Evolutionary conservation across 768 basidiomycete species (phyloP).

Genomic region (Leccinum broughii): DNA sequence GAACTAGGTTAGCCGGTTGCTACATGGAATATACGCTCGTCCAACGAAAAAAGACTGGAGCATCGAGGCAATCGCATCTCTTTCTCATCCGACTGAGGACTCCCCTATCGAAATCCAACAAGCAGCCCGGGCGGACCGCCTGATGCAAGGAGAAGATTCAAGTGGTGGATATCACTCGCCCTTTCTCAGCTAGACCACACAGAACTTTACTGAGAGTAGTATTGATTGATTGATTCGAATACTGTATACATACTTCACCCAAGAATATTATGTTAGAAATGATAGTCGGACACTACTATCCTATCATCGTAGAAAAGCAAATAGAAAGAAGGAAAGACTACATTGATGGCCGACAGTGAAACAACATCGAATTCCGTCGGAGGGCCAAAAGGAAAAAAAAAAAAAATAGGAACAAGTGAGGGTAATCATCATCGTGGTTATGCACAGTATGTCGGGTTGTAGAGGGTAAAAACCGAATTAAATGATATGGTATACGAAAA

Average conservation of each 20-base stretch:
- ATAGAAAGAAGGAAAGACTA: neutral
- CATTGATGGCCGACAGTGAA: neutral
- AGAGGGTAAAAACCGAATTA: slow-evolving; percentile 22
- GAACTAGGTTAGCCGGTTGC: too few relatives aligned
- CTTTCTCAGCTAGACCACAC: neutral
- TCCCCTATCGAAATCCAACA: neutral
- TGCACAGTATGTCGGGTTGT: slow-evolving; percentile 20
- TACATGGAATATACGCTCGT: too few relatives aligned
- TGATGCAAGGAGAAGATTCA: neutral
- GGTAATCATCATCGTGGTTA: slow-evolving; percentile 16
- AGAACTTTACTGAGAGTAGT: neutral
- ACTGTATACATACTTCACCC: slow-evolving; percentile 3
- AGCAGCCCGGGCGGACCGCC: neutral
- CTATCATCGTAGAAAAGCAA: slow-evolving; percentile 5
- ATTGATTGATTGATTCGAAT: slow-evolving; percentile 1
- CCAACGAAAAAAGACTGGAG: too few relatives aligned
- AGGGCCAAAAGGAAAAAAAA: neutral
- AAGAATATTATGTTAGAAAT: slow-evolving; percentile 16
- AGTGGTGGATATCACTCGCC: neutral
- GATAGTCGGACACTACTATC: slow-evolving; percentile 18
- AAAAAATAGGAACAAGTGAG: neutral
- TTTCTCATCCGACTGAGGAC: neutral
- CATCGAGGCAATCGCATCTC: neutral
- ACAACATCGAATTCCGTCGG: neutral
- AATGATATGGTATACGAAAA: slow-evolving; percentile 23